Conservation (phyloP, 495 filamentous ascomycete genomes). For the Hyaloscypha variabilis region DNA sequence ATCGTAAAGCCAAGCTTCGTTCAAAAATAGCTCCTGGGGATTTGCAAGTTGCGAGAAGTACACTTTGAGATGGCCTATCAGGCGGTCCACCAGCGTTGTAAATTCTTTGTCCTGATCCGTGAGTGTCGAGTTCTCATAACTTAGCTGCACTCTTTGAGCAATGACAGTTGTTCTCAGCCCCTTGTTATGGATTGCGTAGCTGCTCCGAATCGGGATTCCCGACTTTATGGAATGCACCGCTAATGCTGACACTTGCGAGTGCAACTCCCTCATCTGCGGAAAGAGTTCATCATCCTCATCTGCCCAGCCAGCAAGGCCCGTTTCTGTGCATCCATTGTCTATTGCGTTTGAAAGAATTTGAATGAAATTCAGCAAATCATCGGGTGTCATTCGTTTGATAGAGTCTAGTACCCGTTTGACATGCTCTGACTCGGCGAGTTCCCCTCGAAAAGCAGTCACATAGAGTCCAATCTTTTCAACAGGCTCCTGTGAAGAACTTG, state of each 20-base stretch:
- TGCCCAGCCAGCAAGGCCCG: slow-evolving; percentile 27
- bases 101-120: slow-evolving; percentile 76
- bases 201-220: slow-evolving; percentile 64
- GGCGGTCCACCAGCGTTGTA: slow-evolving; percentile 68
- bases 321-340: slow-evolving; percentile 18
- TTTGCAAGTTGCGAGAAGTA: slow-evolving; percentile 56
- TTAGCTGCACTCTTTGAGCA: slow-evolving; percentile 84
- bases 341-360: slow-evolving; percentile 35
- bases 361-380: slow-evolving; percentile 40
- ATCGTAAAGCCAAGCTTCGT: slow-evolving; percentile 87
- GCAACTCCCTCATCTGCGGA: slow-evolving; percentile 40
- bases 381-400: slow-evolving; percentile 43
- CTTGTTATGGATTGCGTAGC: slow-evolving; percentile 71
- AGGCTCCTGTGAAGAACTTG: slow-evolving; percentile 1
- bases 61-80: slow-evolving; percentile 56
- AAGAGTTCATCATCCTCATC: slow-evolving; percentile 38
- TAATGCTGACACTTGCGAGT: slow-evolving; percentile 41
- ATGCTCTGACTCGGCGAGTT: slow-evolving; percentile 21
- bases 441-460: slow-evolving; percentile 21
- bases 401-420: slow-evolving; percentile 34
- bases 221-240: slow-evolving; percentile 42
- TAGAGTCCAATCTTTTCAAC: slow-evolving; percentile 28
- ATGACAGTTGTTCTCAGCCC: slow-evolving; percentile 82
- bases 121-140: slow-evolving; percentile 74
- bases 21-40: slow-evolving; percentile 66